Evolutionary conservation across 345 rosid genomes (phyloP).

Genomic region (Alliaria petiolata): DNA sequence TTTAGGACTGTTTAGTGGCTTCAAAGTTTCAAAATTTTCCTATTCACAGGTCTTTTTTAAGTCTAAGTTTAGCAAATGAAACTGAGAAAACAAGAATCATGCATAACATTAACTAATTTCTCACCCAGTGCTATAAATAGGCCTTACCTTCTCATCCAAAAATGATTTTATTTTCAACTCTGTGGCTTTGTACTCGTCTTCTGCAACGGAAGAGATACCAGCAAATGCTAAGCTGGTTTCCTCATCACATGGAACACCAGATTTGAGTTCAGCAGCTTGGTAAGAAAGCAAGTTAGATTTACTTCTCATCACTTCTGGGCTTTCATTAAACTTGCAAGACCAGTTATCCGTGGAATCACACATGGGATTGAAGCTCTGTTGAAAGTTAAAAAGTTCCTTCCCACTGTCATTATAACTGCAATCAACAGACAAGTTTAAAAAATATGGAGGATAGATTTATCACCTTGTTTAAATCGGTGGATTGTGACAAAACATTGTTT

Average conservation of each 20-base stretch:
- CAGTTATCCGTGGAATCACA: slow-evolving; percentile 74
- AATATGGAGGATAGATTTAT: slow-evolving; percentile 13
- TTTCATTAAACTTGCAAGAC: slow-evolving; percentile 58
- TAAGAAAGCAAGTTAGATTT: slow-evolving; percentile 36
- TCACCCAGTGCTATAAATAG: not conserved
- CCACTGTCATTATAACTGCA: slow-evolving; percentile 7
- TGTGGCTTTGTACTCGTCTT: slow-evolving; percentile 80
- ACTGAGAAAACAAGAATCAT: not conserved
- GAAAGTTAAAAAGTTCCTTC: not conserved
- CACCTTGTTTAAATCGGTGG: slow-evolving; percentile 71
- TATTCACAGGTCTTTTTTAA: not conserved
- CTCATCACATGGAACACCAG: slow-evolving; percentile 33
- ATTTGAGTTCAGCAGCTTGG: slow-evolving; percentile 34
- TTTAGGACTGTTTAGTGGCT: not conserved
- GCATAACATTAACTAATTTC: slow-evolving; percentile 5
- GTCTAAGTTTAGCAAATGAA: not conserved
- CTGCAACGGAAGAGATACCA: slow-evolving; percentile 40
- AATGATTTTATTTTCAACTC: slow-evolving; percentile 84
- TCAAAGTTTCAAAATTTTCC: not conserved
- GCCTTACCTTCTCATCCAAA: slow-evolving; percentile 76
- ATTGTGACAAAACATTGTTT: slow-evolving; percentile 44
- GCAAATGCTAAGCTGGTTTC: slow-evolving; percentile 53
- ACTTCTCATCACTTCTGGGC: slow-evolving; percentile 39
- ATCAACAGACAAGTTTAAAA: not conserved
- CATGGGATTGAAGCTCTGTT: slow-evolving; percentile 87